Conservation (phyloP, 495 filamentous ascomycete genomes). For the Penicillium macrosclerotiorum region DNA sequence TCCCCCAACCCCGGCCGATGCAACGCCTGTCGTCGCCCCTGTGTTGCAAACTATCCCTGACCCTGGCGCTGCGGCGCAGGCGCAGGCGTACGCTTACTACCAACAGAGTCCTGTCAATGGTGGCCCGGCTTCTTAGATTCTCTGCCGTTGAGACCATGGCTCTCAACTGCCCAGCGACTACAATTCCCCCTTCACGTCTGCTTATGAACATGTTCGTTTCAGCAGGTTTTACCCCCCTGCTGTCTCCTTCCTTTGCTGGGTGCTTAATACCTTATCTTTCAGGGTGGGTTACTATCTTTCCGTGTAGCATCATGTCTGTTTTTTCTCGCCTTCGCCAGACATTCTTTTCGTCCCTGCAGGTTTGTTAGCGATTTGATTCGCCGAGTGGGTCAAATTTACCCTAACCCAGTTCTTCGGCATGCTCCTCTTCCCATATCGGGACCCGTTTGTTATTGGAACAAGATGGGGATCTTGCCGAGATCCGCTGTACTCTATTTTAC, state of each 20-base stretch:
- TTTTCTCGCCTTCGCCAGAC: constrained; percentile 15
- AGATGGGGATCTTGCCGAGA: constrained; percentile 7
- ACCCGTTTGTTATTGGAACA: constrained; percentile 2
- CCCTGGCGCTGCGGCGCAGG: constrained; percentile 24
- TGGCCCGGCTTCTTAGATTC: constrained; percentile 12
- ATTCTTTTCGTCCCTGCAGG: constrained; percentile 11
- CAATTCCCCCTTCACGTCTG: constrained; percentile 10
- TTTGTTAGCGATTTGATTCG: constrained; percentile 32
- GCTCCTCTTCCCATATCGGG: background rate
- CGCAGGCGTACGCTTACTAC: constrained; percentile 39
- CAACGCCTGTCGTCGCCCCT: constrained; percentile 14
- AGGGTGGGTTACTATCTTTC: constrained; percentile 23
- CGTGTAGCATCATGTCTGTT: constrained; percentile 40
- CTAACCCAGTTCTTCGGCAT: background rate
- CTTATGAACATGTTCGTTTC: constrained; percentile 15
- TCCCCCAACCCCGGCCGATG: constrained; percentile 10
- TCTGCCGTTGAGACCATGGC: background rate
- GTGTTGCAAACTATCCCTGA: constrained; percentile 15
- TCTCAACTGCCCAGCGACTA: background rate
- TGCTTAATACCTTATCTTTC: constrained; percentile 14
- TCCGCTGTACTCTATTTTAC: constrained; percentile 22
- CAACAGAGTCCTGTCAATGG: constrained; percentile 40
- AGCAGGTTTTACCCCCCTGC: constrained; percentile 2
- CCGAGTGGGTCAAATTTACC: background rate
- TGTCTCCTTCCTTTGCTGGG: constrained; percentile 6